Percentiles rank a stretch among this genome's conserved stretches.
Conservation (phyloP, 176 grass and related monocot species). For the Ampelocalamus luodianensis region DNA sequence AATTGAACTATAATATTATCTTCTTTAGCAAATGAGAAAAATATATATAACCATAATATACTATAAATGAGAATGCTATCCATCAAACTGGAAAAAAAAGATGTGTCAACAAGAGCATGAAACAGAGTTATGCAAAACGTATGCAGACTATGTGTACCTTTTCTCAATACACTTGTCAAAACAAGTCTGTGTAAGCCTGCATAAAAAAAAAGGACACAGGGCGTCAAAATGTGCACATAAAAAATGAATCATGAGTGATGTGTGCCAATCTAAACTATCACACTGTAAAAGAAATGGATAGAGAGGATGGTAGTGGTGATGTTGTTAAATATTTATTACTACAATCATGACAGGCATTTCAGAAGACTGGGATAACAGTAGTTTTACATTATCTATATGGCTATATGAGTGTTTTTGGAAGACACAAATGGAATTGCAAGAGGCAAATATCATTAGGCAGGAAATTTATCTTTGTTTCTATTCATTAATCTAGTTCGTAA, state of each 20-base stretch:
- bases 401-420: background rate
- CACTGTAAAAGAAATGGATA: background rate
- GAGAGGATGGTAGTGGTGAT: background rate
- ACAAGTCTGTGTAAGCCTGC: conserved; percentile 80
- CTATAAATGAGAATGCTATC: background rate
- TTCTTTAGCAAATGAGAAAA: background rate
- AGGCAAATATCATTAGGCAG: background rate
- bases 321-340: background rate
- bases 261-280: conserved; percentile 13
- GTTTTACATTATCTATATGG: background rate
- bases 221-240: conserved; percentile 28
- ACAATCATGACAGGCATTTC: conserved; percentile 15
- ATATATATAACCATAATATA: background rate
- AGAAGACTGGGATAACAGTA: background rate
- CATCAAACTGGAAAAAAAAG: background rate
- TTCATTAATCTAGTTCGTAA: conserved; percentile 2
- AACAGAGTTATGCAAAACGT: background rate
- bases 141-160: conserved; percentile 54
- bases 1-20: background rate
- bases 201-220: conserved; percentile 24
- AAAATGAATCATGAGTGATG: background rate
- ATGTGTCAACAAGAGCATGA: background rate
- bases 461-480: background rate
- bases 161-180: conserved; percentile 92
- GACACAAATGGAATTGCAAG: background rate